Evolutionary conservation across 805 yeast genomes (phyloP), one percentile per base, ranked within the genome.

Genomic region (Metschnikowia cubensis): DNA sequence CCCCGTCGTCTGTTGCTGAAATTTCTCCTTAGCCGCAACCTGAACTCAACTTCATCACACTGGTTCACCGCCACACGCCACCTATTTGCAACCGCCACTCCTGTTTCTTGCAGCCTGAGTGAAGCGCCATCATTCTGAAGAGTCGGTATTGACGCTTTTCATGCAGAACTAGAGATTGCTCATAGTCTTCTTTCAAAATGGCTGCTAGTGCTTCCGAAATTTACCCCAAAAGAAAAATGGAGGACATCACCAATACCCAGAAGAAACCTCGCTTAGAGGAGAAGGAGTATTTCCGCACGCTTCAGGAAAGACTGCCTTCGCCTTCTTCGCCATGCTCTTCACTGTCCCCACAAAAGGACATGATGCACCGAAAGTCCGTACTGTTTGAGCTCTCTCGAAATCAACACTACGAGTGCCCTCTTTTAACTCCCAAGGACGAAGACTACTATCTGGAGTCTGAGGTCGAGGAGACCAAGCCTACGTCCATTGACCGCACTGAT

Each of bases 361-460:
- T 58, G 34, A 42, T 54, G 48, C 59, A 61, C 25, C 49, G 57
- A 40, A 66, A 66, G 53, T 57, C 63, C 6, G 71, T 67, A 14
- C 54, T 61, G 51, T 67, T 67, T 42, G 69, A 64, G 37, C 54
- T 63, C 22, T 51, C 62, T 10, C 49, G 54, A 35, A 60, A 65
- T 47, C 60, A 61, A 49, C 57, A 55, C 33, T 68, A 66, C 49
- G 65, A 67, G 35, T 63, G 70, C 40, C 75, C 75, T 6, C 62
- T 73, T 33, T 61, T 72, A 45, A 73, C 77, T 2, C 77, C 77
- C 4, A 71, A 70, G 50, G 73, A 73, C 22, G 77, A 71, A 35
- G 71, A 69, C 43, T 68, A 70, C 47, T 70, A 66, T 29, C 63
- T 64, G 50, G 61, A 62, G 29, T 61, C 60, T 18, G 60, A 56